phyloP scores from a whole-genome alignment of 495 filamentous ascomycete species.

The Penicillium canescens region DNA sequence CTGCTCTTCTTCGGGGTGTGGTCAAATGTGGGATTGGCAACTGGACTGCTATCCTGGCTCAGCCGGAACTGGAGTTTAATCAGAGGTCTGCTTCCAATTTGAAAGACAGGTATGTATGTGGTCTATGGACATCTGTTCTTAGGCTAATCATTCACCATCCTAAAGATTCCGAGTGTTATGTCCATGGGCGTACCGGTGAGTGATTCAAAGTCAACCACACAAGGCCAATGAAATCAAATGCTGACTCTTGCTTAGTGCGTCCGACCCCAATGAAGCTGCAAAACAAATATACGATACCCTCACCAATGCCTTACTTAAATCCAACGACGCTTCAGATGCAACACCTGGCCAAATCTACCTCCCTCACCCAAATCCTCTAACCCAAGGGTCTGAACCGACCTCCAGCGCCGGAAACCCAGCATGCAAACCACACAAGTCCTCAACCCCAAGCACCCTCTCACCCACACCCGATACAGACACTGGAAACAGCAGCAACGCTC shows the following conservation, averaged over 20 bases:
- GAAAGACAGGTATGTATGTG: slow-evolving; percentile 65
- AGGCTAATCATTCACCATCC: slow-evolving; percentile 16
- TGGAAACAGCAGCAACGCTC: slow-evolving; percentile 1
- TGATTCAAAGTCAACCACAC: background rate
- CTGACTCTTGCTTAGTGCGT: slow-evolving; percentile 25
- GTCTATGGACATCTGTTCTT: background rate
- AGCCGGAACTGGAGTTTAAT: slow-evolving; percentile 73
- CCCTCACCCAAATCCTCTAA: slow-evolving; percentile 15
- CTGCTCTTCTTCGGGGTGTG: slow-evolving; percentile 73
- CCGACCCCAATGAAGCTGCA: slow-evolving; percentile 49
- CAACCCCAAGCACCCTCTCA: slow-evolving; percentile 24
- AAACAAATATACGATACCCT: slow-evolving; percentile 42
- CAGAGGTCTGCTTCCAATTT: slow-evolving; percentile 74
- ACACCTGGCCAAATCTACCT: slow-evolving; percentile 26
- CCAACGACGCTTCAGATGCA: slow-evolving; percentile 28
- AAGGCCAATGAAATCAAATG: background rate
- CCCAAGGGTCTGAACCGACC: slow-evolving; percentile 11
- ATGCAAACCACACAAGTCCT: slow-evolving; percentile 15
- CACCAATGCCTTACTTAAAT: slow-evolving; percentile 36
- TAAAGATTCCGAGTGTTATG: slow-evolving; percentile 70
- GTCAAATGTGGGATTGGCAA: slow-evolving; percentile 80
- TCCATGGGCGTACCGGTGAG: slow-evolving; percentile 55
- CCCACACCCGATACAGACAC: slow-evolving; percentile 14
- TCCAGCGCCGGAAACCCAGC: slow-evolving; percentile 11
- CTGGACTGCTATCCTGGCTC: slow-evolving; percentile 83